Evolutionary conservation across 2,329 filamentous ascomycete species (phyloP), one percentile per base, ranked within the genome.

Genomic region (Ophiostoma fasciatum): DNA sequence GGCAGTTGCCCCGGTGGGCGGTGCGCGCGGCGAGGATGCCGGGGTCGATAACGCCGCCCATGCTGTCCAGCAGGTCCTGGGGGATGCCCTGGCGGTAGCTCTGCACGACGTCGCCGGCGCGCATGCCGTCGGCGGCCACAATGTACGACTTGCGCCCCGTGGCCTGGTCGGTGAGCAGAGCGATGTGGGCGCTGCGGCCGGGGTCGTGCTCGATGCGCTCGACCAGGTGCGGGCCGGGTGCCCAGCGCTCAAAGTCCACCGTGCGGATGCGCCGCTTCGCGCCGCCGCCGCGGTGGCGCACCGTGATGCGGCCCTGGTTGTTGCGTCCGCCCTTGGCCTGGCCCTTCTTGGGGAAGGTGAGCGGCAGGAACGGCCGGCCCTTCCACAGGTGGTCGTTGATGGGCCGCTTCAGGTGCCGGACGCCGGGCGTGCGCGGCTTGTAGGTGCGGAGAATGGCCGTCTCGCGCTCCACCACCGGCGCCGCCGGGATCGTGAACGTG

Each of bases 321-420:
- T 98, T 98, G 49, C 90, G 74, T 29, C 90, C 90, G 57, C 90
- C 92, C 57, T 93, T 90, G 35, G 74, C 78, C 49, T 94, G 85
- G 13, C 90, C 90, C 57, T 88, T 88, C 58, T 94, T 94, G 26
- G 85, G 75, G 50, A 84, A 82, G 10, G 92, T 98, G 56, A 98
- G 68, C 34, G 78, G 74, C 23, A 82, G 66, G 46, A 80, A 76
- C 1, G 90, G 83, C 38, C 85, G 70, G 40, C 90, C 90, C 60
- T 93, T 94, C 84, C 84, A 96, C 31, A 98, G 64, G 58, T 98
- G 90, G 51, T 94, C 85, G 59, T 96, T 96, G 59, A 94, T 78
- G 12, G 90, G 85, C 29, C 90, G 74, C 56, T 79, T 81, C 46
- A 98, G 65, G 71, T 98, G 90, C 51, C 90, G 78, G 40, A 93